Evolutionary conservation across 2,329 filamentous ascomycete species (phyloP).

Genomic region (Arthrinium puccinioides): DNA sequence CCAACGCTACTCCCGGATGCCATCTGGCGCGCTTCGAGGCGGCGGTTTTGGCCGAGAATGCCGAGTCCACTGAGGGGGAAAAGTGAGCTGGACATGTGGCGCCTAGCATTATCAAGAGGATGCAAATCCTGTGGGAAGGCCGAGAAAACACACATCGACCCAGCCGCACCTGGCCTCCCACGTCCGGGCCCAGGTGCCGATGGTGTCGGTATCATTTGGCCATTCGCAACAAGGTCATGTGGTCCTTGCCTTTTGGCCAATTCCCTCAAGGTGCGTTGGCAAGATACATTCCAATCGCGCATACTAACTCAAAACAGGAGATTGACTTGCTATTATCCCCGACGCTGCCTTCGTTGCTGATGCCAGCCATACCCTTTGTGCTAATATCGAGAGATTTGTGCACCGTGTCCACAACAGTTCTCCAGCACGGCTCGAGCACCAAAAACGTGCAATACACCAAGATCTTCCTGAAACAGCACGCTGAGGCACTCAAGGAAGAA

Average conservation of each 20-base stretch:
- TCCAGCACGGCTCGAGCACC: constrained; percentile 44
- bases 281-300: too few relatives aligned
- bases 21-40: constrained; percentile 66
- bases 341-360: constrained; percentile 50
- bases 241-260: constrained; percentile 54
- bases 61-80: constrained; percentile 59
- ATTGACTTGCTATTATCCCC: constrained; percentile 59
- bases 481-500: constrained; percentile 55
- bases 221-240: constrained; percentile 62
- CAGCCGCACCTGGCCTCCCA: constrained; percentile 48
- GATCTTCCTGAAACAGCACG: constrained; percentile 55
- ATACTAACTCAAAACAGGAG: too few relatives aligned
- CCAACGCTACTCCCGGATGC: constrained; percentile 46
- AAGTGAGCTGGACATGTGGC: constrained; percentile 72
- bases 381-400: constrained; percentile 56
- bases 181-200: constrained; percentile 49
- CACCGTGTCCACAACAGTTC: constrained; percentile 47
- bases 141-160: constrained; percentile 35
- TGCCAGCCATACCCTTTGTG: constrained; percentile 63
- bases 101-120: constrained; percentile 50
- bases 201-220: constrained; percentile 60
- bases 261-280: constrained; percentile 55
- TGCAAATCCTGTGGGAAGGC: constrained; percentile 63
- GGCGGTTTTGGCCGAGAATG: constrained; percentile 57
- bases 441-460: constrained; percentile 50